Evolutionary conservation across 73 alveolate genomes (phyloP).

Genomic region (Paramecium sonneborni): DNA sequence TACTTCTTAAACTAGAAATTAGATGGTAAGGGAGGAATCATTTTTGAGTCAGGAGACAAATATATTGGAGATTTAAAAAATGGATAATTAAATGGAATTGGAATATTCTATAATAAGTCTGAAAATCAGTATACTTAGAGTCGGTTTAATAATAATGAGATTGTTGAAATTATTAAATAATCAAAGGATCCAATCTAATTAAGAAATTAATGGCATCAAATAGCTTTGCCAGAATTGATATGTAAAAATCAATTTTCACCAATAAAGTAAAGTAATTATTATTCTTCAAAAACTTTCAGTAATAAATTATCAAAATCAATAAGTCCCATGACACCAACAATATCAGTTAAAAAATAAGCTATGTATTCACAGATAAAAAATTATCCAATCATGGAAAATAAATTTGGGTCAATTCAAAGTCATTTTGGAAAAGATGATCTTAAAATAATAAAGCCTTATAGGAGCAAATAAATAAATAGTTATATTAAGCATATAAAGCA

Average conservation of each 20-base stretch:
- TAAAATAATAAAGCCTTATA: background rate
- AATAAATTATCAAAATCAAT: background rate
- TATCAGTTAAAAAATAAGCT: background rate
- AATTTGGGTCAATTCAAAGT: background rate
- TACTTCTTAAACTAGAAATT: background rate
- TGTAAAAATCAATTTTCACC: background rate
- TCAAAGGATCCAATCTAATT: background rate
- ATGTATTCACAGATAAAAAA: background rate
- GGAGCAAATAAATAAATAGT: background rate
- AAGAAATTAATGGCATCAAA: background rate
- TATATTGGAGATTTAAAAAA: background rate
- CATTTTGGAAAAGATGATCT: background rate
- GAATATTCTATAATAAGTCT: background rate
- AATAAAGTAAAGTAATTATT: background rate
- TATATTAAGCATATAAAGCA: background rate
- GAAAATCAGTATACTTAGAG: background rate
- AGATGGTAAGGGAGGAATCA: background rate
- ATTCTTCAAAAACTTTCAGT: background rate
- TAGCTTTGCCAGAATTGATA: background rate
- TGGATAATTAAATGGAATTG: background rate
- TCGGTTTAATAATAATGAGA: background rate
- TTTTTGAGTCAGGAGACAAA: background rate
- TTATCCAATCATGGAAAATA: background rate
- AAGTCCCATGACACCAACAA: background rate
- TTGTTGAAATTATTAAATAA: background rate